These are phyloP conservation scores for Populus alba DNA, from an alignment of 345 rosid species.

Conservation along the genomic window DNA sequence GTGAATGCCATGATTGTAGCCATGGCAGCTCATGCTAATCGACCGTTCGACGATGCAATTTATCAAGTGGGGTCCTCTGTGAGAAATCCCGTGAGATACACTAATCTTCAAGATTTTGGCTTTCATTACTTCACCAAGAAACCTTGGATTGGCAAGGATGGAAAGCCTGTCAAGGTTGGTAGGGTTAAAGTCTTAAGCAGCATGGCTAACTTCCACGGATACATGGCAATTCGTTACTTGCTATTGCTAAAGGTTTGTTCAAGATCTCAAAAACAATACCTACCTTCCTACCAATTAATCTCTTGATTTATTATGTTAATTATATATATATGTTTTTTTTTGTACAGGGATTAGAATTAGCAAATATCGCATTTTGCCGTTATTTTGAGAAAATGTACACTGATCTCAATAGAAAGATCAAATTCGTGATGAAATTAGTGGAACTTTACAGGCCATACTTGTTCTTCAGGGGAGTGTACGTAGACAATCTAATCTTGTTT, in stretches of 20 bases:
- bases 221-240: slow-evolving; percentile 66
- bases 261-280: neutral
- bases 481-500: neutral
- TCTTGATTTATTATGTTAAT: neutral
- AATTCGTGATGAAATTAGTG: slow-evolving; percentile 53
- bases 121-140: slow-evolving; percentile 50
- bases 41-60: slow-evolving; percentile 22
- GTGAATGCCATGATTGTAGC: slow-evolving; percentile 42
- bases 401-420: slow-evolving; percentile 53
- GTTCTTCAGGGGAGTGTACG: slow-evolving; percentile 75
- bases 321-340: neutral
- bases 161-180: slow-evolving; percentile 56
- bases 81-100: slow-evolving; percentile 45
- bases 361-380: slow-evolving; percentile 45
- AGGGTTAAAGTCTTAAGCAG: slow-evolving; percentile 40
- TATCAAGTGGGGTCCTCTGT: slow-evolving; percentile 82
- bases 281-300: neutral
- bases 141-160: slow-evolving; percentile 83
- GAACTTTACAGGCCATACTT: slow-evolving; percentile 80
- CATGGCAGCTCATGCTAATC: slow-evolving; percentile 33
- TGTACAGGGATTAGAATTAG: slow-evolving; percentile 44
- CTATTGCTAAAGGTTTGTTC: slow-evolving; percentile 54
- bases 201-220: slow-evolving; percentile 74
- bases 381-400: slow-evolving; percentile 37
- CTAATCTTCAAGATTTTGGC: slow-evolving; percentile 40